Evolutionary conservation across 23 red algal species (phyloP).

Genomic region (Gracilariopsis chorda): DNA sequence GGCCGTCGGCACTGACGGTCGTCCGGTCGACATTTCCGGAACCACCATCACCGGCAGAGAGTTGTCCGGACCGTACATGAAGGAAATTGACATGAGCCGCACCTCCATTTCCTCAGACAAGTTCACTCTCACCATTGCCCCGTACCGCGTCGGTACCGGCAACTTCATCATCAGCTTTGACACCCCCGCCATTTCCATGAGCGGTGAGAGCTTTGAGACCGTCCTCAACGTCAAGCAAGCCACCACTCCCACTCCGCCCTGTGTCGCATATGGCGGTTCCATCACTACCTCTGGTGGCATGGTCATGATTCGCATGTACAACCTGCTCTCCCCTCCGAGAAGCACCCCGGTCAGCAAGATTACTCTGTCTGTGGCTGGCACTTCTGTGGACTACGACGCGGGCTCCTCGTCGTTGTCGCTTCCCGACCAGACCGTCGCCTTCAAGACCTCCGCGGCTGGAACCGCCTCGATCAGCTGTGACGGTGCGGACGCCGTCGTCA

Average conservation of each 20-base stretch:
- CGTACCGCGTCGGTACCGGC: conserved; percentile 6
- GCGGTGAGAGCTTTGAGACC: conserved; percentile 39
- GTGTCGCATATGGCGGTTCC: conserved; percentile 37
- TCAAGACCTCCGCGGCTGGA: neutral
- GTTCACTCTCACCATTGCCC: conserved; percentile 18
- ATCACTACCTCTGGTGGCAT: neutral
- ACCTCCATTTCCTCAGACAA: neutral
- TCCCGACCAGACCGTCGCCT: conserved; percentile 44
- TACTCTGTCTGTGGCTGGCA: conserved; percentile 21
- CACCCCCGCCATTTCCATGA: conserved; percentile 8
- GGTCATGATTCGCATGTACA: conserved; percentile 46
- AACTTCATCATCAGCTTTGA: conserved; percentile 43
- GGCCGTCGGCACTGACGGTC: conserved; percentile 35
- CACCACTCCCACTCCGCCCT: neutral
- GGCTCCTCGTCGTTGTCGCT: conserved; percentile 13
- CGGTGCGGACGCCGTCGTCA: conserved; percentile 3
- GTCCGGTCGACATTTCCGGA: conserved; percentile 1
- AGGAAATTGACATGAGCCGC: conserved; percentile 6
- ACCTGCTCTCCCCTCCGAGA: conserved; percentile 28
- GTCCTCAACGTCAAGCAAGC: conserved; percentile 46
- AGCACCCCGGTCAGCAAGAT: neutral
- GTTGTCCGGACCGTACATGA: neutral
- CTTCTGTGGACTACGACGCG: neutral
- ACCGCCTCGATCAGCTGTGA: conserved; percentile 35
- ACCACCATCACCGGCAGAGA: neutral